phyloP scores from a whole-genome alignment of 2,329 filamentous ascomycete species.

The Fragosphaeria purpurea region DNA sequence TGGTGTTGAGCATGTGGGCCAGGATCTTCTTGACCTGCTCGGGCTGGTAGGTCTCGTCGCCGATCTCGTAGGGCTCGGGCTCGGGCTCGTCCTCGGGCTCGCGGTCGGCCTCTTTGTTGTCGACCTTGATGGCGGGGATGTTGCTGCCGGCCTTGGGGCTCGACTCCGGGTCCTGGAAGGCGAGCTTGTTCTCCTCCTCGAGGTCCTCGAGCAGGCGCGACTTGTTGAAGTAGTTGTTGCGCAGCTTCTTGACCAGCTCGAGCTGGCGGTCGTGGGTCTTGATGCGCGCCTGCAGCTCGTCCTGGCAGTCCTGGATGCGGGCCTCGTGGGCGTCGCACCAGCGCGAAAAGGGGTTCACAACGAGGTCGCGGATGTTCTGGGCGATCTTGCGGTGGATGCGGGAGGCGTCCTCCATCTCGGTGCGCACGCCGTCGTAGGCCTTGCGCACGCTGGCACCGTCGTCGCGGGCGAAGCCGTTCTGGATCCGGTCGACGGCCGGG shows the following conservation, averaged over 20 bases:
- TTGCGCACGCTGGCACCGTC: conserved; percentile 95
- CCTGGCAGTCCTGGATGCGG: conserved; percentile 86
- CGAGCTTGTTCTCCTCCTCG: conserved; percentile 97
- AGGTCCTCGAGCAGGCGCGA: conserved; percentile 91
- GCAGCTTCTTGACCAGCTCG: conserved; percentile 81
- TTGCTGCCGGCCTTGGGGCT: conserved; percentile 55
- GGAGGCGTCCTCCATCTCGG: conserved; percentile 83
- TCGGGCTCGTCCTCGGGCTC: conserved; percentile 50
- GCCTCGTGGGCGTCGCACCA: conserved; percentile 95
- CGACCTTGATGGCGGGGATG: conserved; percentile 72
- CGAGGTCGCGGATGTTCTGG: conserved; percentile 89
- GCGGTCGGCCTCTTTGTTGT: conserved; percentile 48
- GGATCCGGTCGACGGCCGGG: conserved; percentile 69
- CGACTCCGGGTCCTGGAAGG: conserved; percentile 76
- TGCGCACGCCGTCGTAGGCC: conserved; percentile 88
- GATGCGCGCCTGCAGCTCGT: conserved; percentile 82
- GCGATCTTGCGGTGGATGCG: conserved; percentile 92
- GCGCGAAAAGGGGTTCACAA: conserved; percentile 84
- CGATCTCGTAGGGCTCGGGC: conserved; percentile 70
- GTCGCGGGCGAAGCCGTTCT: conserved; percentile 76
- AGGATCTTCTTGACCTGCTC: conserved; percentile 90
- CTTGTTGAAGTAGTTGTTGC: conserved; percentile 98
- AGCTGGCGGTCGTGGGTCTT: conserved; percentile 90
- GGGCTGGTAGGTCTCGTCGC: conserved; percentile 73
- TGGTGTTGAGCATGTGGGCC: conserved; percentile 71